Conservation (phyloP, 2,329 filamentous ascomycete genomes). For the Rhynchosporium graminicola region DNA sequence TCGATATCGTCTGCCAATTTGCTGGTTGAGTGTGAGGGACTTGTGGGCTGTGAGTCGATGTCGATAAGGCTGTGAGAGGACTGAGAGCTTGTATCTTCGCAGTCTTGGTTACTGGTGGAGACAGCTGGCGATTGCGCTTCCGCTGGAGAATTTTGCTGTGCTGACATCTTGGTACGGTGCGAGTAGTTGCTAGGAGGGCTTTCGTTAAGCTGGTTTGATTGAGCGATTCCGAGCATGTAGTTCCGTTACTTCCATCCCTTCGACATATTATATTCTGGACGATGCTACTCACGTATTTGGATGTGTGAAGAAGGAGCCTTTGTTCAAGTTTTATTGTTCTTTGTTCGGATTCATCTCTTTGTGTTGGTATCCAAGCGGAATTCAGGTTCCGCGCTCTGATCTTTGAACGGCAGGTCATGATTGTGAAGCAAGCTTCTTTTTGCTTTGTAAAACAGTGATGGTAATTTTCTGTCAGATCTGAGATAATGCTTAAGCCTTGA, state of each 20-base stretch:
- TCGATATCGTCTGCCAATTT: neutral
- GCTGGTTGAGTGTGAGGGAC: conserved; percentile 3
- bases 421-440: neutral
- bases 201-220: neutral
- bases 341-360: neutral
- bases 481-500: neutral
- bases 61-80: neutral
- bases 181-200: neutral
- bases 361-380: neutral
- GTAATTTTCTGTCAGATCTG: neutral
- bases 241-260: too few relatives aligned
- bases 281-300: neutral
- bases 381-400: neutral
- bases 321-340: neutral
- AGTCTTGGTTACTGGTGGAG: neutral
- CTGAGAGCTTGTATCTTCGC: neutral
- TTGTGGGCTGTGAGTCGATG: neutral
- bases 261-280: neutral
- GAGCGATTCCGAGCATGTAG: neutral
- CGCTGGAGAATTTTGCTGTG: neutral
- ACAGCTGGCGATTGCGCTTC: neutral
- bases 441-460: neutral
- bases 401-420: neutral
- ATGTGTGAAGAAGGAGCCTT: neutral
- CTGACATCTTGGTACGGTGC: neutral